These are phyloP conservation scores for Funneliformis geosporum DNA, from an alignment of 192 early-diverging fungal genomes.

Conservation along the genomic window DNA sequence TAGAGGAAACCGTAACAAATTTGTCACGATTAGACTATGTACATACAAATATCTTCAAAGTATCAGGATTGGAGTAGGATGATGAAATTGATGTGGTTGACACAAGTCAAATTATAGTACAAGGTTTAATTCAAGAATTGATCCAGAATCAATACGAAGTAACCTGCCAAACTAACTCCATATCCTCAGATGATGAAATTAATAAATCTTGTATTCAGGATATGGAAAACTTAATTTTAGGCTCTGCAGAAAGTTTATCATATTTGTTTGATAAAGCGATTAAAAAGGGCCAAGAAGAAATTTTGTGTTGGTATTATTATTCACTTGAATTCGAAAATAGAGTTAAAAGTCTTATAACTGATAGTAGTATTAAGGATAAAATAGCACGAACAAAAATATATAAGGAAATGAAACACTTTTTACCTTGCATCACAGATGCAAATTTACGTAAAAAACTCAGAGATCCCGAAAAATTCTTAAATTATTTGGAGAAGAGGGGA, in stretches of 20 bases:
- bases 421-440: neutral
- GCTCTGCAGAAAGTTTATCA: neutral
- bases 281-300: neutral
- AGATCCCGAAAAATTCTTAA: neutral
- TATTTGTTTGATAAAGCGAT: neutral
- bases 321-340: conserved; percentile 13
- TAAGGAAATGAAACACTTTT: conserved; percentile 5
- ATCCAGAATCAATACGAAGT: too few relatives aligned
- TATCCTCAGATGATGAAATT: too few relatives aligned
- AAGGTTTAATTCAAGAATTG: too few relatives aligned
- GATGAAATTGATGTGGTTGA: too few relatives aligned
- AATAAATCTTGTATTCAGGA: too few relatives aligned
- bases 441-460: neutral
- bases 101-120: too few relatives aligned
- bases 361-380: conserved; percentile 1
- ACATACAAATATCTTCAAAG: too few relatives aligned
- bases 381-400: conserved; percentile 1
- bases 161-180: too few relatives aligned
- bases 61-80: too few relatives aligned
- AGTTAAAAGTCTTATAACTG: neutral
- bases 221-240: too few relatives aligned
- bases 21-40: too few relatives aligned
- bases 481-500: neutral
- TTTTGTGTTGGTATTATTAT: conserved; percentile 2
- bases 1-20: too few relatives aligned